Base-by-base conservation (phyloP, 805 yeast genomes). In the Millerozyma miso region DNA sequence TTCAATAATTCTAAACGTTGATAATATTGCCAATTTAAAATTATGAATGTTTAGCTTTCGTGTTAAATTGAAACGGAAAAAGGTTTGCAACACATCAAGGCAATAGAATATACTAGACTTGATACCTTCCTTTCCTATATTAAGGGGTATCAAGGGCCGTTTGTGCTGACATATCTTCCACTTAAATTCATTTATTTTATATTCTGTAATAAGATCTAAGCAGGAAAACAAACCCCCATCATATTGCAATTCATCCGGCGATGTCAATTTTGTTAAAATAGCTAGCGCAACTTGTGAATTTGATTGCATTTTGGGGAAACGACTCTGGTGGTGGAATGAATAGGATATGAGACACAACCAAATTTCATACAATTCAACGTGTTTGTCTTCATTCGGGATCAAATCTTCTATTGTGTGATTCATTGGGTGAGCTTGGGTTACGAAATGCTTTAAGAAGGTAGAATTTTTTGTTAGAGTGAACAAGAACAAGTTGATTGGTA, bases 121-220 rank as follows among this genome's bases (percentile, higher is more conserved):
- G 36, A 44, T 44, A 2, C 60, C 62, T 18, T 49, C 51, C 5
- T 57, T 49, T 2, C 52, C 56, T 1, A 44, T 15, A 43, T 53
- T 54, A 19, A 48, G 47, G 31, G 71, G 70, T 3, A 71, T 48
- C 8, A 63, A 40, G 1, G 75, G 74, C 12, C 49, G 41, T 39
- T 54, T 57, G 41, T 71, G 75, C 43, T 68, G 76, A 31, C 71
- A 66, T 34, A 70, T 49, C 48, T 70, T 71, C 71, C 73, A 71
- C 41, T 60, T 60, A 52, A 58, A 59, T 43, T 69, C 74, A 39
- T 71, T 60, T 4, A 63, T 57, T 18, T 53, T 47, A 29, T 45
- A 53, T 4, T 51, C 19, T 17, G 46, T 46, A 3, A 51, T 33
- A 7, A 45, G 38, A 8, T 49, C 48, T 15, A 20, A 20, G 2